A percentile compares a stretch with the other conserved stretches of the same genome.
These are phyloP conservation scores for Suillus placidus DNA, from an alignment of 768 basidiomycete species.

Conservation along the genomic window DNA sequence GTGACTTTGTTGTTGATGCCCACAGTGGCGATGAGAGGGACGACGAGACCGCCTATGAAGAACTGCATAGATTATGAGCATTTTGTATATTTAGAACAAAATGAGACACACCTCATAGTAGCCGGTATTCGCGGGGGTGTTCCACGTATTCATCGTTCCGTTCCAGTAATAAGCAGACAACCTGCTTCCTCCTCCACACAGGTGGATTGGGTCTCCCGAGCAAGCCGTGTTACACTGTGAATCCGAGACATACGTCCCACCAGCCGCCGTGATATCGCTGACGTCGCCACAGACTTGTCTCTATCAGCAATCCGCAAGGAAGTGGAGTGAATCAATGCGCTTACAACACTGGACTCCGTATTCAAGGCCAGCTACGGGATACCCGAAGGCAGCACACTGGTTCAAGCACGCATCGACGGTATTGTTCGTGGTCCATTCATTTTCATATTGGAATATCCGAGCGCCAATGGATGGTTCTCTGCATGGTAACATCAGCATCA, in stretches of 20 bases:
- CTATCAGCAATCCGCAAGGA: background rate
- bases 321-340: conserved; percentile 27
- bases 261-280: conserved; percentile 47
- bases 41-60: conserved; percentile 60
- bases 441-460: conserved; percentile 62
- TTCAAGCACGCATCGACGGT: conserved; percentile 64
- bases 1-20: conserved; percentile 83
- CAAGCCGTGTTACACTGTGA: conserved; percentile 54
- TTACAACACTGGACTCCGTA: conserved; percentile 75
- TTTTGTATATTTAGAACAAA: background rate
- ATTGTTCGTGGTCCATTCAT: conserved; percentile 62
- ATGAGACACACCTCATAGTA: conserved; percentile 62
- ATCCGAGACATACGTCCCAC: conserved; percentile 35
- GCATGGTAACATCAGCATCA: background rate
- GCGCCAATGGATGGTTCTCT: conserved; percentile 50
- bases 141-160: conserved; percentile 60
- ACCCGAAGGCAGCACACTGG: conserved; percentile 74
- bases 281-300: conserved; percentile 68
- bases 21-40: conserved; percentile 74
- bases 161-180: conserved; percentile 59
- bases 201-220: conserved; percentile 68
- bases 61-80: conserved; percentile 33
- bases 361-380: conserved; percentile 69
- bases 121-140: conserved; percentile 65
- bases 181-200: conserved; percentile 63